Conservation (phyloP, 2,329 filamentous ascomycete genomes). For the Alternaria tenuissima region DNA sequence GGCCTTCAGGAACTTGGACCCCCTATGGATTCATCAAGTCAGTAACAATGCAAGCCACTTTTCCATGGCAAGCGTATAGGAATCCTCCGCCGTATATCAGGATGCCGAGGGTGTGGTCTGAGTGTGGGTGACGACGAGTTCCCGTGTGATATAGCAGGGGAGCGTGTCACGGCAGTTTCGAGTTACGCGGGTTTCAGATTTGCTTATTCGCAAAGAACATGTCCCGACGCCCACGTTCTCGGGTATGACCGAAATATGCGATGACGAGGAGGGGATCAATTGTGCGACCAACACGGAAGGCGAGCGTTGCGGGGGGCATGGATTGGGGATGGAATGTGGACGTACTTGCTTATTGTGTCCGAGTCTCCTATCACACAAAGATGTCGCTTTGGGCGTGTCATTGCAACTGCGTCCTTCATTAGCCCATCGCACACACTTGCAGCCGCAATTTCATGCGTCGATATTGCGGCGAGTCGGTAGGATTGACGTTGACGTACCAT, state of each 20-base stretch:
- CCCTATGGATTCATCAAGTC: constrained; percentile 61
- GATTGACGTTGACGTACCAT: constrained; percentile 69
- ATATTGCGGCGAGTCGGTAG: background rate
- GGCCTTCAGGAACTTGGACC: constrained; percentile 81
- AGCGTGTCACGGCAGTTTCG: constrained; percentile 30
- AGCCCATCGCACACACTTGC: constrained; percentile 17
- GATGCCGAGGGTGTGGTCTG: background rate
- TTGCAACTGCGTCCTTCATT: constrained; percentile 72
- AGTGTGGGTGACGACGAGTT: background rate
- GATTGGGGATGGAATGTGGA: constrained; percentile 7
- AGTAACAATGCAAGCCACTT: constrained; percentile 19
- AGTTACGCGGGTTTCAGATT: constrained; percentile 10
- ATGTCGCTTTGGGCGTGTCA: constrained; percentile 93
- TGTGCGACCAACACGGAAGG: constrained; percentile 7
- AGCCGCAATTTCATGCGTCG: background rate
- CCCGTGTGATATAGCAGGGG: constrained; percentile 15
- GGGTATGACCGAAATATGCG: constrained; percentile 6
- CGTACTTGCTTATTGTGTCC: constrained; percentile 88
- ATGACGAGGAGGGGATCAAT: background rate
- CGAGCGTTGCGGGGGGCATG: constrained; percentile 3
- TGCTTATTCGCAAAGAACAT: constrained; percentile 16
- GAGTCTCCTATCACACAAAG: constrained; percentile 92
- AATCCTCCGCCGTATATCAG: background rate
- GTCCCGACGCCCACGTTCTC: constrained; percentile 21
- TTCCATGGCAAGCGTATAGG: constrained; percentile 15